Percentiles rank a stretch among this genome's conserved stretches.
These are phyloP conservation scores for Primulina tabacum DNA, from an alignment of 257 asterid genomes.

Conservation along the genomic window DNA sequence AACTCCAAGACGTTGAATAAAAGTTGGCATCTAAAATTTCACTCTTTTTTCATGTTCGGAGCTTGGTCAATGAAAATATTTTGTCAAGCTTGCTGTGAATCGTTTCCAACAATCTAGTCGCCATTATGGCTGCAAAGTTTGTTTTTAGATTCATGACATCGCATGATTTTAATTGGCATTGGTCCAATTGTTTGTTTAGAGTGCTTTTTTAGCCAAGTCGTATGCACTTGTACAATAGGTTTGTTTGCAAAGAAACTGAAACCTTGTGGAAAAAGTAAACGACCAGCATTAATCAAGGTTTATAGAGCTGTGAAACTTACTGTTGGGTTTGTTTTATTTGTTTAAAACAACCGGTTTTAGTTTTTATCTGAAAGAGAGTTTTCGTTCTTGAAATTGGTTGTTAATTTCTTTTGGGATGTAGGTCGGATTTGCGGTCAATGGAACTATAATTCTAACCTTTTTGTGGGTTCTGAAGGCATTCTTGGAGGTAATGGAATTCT, in stretches of 20 bases:
- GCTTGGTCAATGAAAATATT: background rate
- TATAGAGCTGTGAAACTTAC: background rate
- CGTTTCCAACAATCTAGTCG: background rate
- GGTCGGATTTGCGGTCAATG: slow-evolving; percentile 94
- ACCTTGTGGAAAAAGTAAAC: background rate
- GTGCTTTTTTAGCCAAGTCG: background rate
- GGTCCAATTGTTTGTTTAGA: background rate
- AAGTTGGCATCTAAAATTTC: background rate
- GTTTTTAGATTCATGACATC: slow-evolving; percentile 2
- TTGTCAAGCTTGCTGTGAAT: background rate
- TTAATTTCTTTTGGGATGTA: slow-evolving; percentile 28
- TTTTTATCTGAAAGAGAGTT: background rate
- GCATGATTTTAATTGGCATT: background rate
- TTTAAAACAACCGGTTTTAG: too few relatives aligned
- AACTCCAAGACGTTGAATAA: background rate
- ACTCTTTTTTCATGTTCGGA: background rate
- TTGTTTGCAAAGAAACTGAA: background rate
- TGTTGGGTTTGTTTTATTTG: background rate
- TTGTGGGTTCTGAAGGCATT: slow-evolving; percentile 91
- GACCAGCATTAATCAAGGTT: background rate
- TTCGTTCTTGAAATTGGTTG: background rate
- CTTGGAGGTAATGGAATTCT: slow-evolving; percentile 53
- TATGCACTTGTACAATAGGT: background rate
- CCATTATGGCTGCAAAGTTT: background rate
- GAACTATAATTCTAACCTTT: slow-evolving; percentile 70